Evolutionary conservation across 1,284 basidiomycete species (phyloP).

Genomic region (Puccinia polysora): DNA sequence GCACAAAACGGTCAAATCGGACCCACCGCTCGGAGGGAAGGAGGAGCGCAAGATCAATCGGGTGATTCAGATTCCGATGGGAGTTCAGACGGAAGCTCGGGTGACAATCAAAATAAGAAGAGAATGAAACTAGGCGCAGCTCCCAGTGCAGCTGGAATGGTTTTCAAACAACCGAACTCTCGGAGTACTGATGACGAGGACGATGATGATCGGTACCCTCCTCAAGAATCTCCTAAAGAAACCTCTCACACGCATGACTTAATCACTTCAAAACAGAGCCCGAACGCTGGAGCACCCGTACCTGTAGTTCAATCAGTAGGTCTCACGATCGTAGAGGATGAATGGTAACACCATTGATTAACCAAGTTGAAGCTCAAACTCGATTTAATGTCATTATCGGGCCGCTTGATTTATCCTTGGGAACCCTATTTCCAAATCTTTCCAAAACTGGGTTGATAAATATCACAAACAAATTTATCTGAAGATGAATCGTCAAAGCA

Average conservation of each 20-base stretch:
- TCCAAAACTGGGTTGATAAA: too few species aligned
- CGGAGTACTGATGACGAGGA: constrained; percentile 10
- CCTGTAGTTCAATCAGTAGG: constrained; percentile 21
- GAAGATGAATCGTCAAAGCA: too few species aligned
- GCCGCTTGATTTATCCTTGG: too few species aligned
- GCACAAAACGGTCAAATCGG: neutral
- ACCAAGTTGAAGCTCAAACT: too few species aligned
- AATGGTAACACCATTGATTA: too few species aligned
- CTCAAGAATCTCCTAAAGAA: neutral
- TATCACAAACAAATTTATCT: too few species aligned
- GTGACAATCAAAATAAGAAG: constrained; percentile 19
- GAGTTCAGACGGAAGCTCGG: neutral
- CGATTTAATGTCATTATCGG: too few species aligned
- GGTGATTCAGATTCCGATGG: constrained; percentile 8
- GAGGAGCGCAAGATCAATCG: neutral
- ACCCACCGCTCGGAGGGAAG: constrained; percentile 58
- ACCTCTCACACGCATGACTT: constrained; percentile 21
- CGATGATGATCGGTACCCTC: neutral
- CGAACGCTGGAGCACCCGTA: neutral
- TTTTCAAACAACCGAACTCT: constrained; percentile 14
- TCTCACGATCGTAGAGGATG: constrained; percentile 30
- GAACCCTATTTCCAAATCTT: too few species aligned
- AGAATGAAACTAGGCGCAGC: constrained; percentile 36
- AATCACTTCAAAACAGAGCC: neutral
- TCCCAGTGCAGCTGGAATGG: constrained; percentile 33